Evolutionary conservation across 192 early-diverging fungal genomes (phyloP).

Genomic region (Entomortierella lignicola): DNA sequence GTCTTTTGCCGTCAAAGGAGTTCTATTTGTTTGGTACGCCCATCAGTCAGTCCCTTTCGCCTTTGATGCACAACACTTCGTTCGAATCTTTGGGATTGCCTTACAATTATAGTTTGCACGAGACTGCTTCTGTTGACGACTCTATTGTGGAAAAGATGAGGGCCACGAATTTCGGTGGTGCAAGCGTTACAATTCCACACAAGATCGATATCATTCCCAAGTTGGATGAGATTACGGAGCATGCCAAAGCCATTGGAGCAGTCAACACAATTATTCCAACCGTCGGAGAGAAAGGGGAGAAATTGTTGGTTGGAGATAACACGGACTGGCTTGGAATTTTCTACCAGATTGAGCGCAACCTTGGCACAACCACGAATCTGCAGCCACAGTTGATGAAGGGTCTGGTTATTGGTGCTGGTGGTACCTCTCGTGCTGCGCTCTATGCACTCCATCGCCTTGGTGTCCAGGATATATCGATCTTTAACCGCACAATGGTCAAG

Average conservation of each 20-base stretch:
- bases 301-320: constrained; percentile 85
- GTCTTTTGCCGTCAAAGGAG: constrained; percentile 69
- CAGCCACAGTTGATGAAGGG: constrained; percentile 62
- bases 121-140: constrained; percentile 72
- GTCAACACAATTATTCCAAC: constrained; percentile 87
- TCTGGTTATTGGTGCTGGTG: constrained; percentile 93
- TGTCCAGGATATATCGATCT: constrained; percentile 75
- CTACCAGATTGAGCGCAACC: constrained; percentile 65
- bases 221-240: constrained; percentile 76
- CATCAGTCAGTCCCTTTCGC: constrained; percentile 91
- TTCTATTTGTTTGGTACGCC: constrained; percentile 93
- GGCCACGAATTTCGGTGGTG: constrained; percentile 85
- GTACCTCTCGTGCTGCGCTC: constrained; percentile 91
- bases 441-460: constrained; percentile 84
- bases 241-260: constrained; percentile 90
- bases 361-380: constrained; percentile 21
- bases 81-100: constrained; percentile 89
- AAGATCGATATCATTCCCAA: constrained; percentile 89
- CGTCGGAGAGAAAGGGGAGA: constrained; percentile 27
- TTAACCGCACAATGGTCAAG: constrained; percentile 87
- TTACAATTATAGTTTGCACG: constrained; percentile 79
- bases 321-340: constrained; percentile 96
- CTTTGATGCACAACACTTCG: constrained; percentile 92
- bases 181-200: constrained; percentile 95
- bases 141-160: constrained; percentile 66